Base-by-base conservation (phyloP, 116 monocot genomes). In the Iris pallida region DNA sequence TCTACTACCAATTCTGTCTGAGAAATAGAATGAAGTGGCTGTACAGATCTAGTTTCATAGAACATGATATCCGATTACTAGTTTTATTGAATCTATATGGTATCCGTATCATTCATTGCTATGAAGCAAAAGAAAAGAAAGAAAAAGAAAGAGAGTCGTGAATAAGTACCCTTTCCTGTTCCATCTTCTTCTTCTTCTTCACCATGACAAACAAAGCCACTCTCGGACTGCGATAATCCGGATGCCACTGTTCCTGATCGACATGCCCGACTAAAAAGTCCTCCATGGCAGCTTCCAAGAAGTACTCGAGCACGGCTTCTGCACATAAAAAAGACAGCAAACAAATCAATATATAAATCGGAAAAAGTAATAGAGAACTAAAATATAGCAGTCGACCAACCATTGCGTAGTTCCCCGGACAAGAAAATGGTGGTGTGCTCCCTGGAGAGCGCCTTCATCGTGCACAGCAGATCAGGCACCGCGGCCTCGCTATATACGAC, bases 241-340 rank as follows among this genome's bases (percentile, higher is more conserved):
- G 92, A 75, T 90, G 92, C 97, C 90, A 97, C 53, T 90, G 90
- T 15, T 54, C 20, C 56, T 85, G 87, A 83, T 97, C 97, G 45
- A 92, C 71, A 64, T 68, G 79, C 1, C 92, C 97, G 61, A 97
- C 71, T 40, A 73, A 49, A 59, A 97, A 97, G 14, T 88, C 87
- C 66, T 85, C 74, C 80, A 85, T 62, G 9, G 90, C 97, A 68
- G 70, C 82, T 20, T 90, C 92, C 80, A 97, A 79, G 66, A 97
- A 92, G 85, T 68, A 97, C 71, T 97, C 90, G 0, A 92, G 79
- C 42, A 97, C 90, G 53, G 65, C 90, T 80, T 92, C 97, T 95
- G 68, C 17, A 44, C 40, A 42, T 6, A 0, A 41, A 42, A 41
- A 11, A 42, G 30, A 13, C 2, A 8, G 12, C 13, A 61, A 7